Conservation (phyloP, 371 early-diverging fungal species). For the Entomophthora muscae region DNA sequence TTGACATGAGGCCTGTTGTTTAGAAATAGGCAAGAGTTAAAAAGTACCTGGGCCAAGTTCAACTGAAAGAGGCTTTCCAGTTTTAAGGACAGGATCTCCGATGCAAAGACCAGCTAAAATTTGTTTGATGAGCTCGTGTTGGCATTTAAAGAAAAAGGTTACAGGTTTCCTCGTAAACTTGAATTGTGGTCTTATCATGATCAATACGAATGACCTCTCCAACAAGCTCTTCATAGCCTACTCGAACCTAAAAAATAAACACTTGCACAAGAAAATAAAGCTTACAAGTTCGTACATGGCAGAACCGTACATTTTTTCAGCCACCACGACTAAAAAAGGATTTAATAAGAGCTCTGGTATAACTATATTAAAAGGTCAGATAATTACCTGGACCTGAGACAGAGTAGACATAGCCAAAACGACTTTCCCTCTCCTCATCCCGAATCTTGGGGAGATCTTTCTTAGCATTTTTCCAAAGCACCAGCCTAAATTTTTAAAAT, state of each 20-base stretch:
- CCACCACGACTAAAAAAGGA: conserved; percentile 75
- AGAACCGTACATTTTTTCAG: conserved; percentile 96
- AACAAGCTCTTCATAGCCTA: conserved; percentile 93
- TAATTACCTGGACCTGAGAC: conserved; percentile 96
- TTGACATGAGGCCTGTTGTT: conserved; percentile 80
- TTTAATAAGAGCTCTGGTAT: too few relatives aligned
- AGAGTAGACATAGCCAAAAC: conserved; percentile 86
- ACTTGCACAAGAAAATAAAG: conserved; percentile 1
- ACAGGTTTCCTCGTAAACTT: conserved; percentile 99
- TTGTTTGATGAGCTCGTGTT: too few relatives aligned
- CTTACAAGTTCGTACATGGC: conserved; percentile 99
- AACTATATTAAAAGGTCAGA: neutral
- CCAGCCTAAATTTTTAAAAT: conserved; percentile 38
- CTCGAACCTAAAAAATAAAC: conserved; percentile 58
- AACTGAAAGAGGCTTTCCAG: conserved; percentile 97
- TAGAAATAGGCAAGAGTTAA: neutral
- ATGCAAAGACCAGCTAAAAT: conserved; percentile 92
- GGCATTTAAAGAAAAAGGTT: too few relatives aligned
- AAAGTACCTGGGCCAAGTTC: conserved; percentile 94
- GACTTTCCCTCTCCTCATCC: conserved; percentile 75
- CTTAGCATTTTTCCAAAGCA: conserved; percentile 64
- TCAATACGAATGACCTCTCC: conserved; percentile 99
- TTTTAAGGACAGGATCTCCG: conserved; percentile 96
- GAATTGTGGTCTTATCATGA: conserved; percentile 96
- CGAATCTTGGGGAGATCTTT: conserved; percentile 56